A percentile compares a stretch with the other conserved stretches of the same genome.
phyloP scores from a whole-genome alignment of 352 stramenopile genomes.

The Globisporangium acanthophoron region DNA sequence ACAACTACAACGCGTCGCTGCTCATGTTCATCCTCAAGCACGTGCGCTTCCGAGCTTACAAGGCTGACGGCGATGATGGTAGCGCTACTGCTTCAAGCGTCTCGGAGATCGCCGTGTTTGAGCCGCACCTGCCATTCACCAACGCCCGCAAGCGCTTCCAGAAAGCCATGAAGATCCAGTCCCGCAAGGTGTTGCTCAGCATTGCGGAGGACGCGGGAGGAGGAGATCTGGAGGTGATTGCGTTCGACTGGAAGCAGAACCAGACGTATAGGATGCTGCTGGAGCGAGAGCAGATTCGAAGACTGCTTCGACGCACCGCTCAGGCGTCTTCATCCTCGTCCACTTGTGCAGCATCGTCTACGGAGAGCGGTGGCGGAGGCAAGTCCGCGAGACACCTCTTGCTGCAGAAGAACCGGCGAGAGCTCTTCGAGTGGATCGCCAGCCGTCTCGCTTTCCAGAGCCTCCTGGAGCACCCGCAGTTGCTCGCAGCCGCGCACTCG shows the following conservation, averaged over 20 bases:
- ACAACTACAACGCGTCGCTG: slow-evolving; percentile 45
- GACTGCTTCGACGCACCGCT: slow-evolving; percentile 16
- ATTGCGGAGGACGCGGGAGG: slow-evolving; percentile 23
- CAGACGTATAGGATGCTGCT: slow-evolving; percentile 37
- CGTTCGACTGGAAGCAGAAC: slow-evolving; percentile 35
- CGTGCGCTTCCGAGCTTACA: slow-evolving; percentile 17
- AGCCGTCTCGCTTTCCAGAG: slow-evolving; percentile 50
- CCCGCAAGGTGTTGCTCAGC: slow-evolving; percentile 37
- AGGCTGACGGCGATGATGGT: neutral
- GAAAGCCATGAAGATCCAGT: slow-evolving; percentile 27
- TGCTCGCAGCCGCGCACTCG: slow-evolving; percentile 27
- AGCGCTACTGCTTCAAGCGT: neutral
- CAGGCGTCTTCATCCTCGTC: too few relatives aligned
- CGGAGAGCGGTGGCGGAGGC: too few relatives aligned
- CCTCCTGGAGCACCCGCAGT: slow-evolving; percentile 49
- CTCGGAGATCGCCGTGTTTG: slow-evolving; percentile 4
- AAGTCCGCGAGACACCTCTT: slow-evolving; percentile 14
- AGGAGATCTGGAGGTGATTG: slow-evolving; percentile 40
- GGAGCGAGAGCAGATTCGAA: slow-evolving; percentile 41
- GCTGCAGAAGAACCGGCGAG: slow-evolving; percentile 28
- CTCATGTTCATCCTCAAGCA: slow-evolving; percentile 41
- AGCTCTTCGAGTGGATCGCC: slow-evolving; percentile 52
- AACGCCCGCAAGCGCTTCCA: slow-evolving; percentile 18
- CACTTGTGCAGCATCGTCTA: too few relatives aligned
- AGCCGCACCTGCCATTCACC: neutral